phyloP scores from a whole-genome alignment of 768 basidiomycete genomes.

The Pleurotus salmoneostramineus region DNA sequence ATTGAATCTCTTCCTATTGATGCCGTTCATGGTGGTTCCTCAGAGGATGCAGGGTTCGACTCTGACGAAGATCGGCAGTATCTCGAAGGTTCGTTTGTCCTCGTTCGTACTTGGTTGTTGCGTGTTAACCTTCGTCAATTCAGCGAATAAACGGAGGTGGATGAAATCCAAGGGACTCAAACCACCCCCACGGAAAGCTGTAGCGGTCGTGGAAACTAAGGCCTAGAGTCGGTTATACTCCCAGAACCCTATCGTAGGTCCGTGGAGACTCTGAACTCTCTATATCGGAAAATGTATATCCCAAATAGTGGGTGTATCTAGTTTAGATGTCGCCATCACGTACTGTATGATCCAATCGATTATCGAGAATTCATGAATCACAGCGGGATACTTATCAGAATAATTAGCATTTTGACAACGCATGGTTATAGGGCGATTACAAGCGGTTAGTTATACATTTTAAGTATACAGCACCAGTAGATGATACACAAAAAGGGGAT shows the following conservation, averaged over 20 bases:
- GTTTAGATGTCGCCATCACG: not conserved
- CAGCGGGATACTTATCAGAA: not conserved
- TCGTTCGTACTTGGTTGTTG: conserved; percentile 2
- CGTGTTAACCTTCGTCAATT: not conserved
- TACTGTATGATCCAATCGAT: conserved; percentile 1
- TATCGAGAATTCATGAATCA: conserved; percentile 2
- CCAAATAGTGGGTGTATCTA: not conserved
- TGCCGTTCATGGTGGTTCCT: conserved; percentile 13
- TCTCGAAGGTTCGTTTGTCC: conserved; percentile 64
- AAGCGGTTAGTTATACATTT: not conserved
- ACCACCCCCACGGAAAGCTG: conserved; percentile 50
- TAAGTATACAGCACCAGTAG: not conserved
- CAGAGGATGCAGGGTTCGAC: conserved; percentile 59
- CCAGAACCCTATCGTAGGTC: not conserved
- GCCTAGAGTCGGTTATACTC: conserved; percentile 15
- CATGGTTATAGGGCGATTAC: not conserved
- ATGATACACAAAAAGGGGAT: conserved; percentile 8
- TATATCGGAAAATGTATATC: not conserved
- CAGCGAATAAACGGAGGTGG: conserved; percentile 50
- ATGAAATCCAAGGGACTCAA: conserved; percentile 76
- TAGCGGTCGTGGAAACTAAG: conserved; percentile 14
- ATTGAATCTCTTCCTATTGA: conserved; percentile 16
- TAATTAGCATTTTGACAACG: conserved; percentile 1
- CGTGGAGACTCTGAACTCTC: not conserved
- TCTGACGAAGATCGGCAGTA: conserved; percentile 73